These are phyloP conservation scores for Microcyclospora tardicrescens DNA, from an alignment of 2,329 filamentous ascomycete genomes.

Conservation along the genomic window DNA sequence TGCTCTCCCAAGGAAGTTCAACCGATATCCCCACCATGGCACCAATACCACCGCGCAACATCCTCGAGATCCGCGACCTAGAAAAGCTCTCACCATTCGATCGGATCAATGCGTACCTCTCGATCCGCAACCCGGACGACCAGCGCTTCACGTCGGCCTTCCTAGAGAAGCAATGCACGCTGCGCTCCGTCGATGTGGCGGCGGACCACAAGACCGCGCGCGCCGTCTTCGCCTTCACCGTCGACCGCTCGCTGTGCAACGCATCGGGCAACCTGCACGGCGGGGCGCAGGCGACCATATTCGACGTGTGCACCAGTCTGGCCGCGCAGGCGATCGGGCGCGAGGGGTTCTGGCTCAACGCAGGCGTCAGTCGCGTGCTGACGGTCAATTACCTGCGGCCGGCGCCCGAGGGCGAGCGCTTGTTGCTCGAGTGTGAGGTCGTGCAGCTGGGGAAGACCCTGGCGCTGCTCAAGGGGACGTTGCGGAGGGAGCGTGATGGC, in stretches of 20 bases:
- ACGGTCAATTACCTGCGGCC: slow-evolving; percentile 35
- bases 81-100: slow-evolving; percentile 11
- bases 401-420: slow-evolving; percentile 26
- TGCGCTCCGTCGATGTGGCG: slow-evolving; percentile 4
- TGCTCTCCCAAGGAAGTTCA: too few relatives aligned
- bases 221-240: slow-evolving; percentile 30
- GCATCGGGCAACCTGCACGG: slow-evolving; percentile 39
- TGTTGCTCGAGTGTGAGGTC: slow-evolving; percentile 32
- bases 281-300: slow-evolving; percentile 39
- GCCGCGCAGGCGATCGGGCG: slow-evolving; percentile 16
- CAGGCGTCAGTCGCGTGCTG: slow-evolving; percentile 29
- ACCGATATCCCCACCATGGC: too few relatives aligned
- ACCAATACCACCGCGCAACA: too few relatives aligned
- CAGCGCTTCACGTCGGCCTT: slow-evolving; percentile 6
- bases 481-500: slow-evolving; percentile 25
- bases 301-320: slow-evolving; percentile 39
- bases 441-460: slow-evolving; percentile 31
- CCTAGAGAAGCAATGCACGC: slow-evolving; percentile 12
- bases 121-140: slow-evolving; percentile 2
- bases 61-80: slow-evolving; percentile 4
- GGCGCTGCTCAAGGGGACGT: slow-evolving; percentile 27
- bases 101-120: slow-evolving; percentile 11
- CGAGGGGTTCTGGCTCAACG: slow-evolving; percentile 30
- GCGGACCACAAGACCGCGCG: too few relatives aligned
- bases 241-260: slow-evolving; percentile 35